These are phyloP conservation scores for Eremomyces bilateralis DNA, from an alignment of 495 filamentous ascomycete genomes.

Conservation along the genomic window DNA sequence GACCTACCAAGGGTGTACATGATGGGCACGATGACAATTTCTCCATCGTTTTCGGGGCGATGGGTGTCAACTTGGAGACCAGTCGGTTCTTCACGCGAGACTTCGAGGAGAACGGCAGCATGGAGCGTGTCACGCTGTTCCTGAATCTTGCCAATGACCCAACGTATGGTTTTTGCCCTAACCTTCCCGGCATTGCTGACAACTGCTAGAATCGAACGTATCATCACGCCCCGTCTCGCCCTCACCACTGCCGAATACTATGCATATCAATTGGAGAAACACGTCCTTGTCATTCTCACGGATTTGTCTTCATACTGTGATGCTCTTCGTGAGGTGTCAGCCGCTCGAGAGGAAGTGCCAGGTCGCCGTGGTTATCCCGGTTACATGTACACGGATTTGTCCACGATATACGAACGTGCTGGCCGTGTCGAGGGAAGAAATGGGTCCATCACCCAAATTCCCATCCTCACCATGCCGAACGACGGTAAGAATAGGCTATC, in stretches of 20 bases:
- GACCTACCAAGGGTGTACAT: conserved; percentile 83
- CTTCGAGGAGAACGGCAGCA: conserved; percentile 97
- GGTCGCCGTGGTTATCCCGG: conserved; percentile 98
- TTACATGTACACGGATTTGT: conserved; percentile 99
- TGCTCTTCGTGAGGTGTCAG: conserved; percentile 92
- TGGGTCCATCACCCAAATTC: conserved; percentile 97
- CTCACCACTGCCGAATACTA: conserved; percentile 99
- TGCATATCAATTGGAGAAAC: conserved; percentile 98
- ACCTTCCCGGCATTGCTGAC: too few relatives aligned
- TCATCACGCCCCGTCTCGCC: conserved; percentile 96
- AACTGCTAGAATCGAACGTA: conserved; percentile 91
- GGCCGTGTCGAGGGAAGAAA: conserved; percentile 95
- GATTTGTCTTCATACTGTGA: conserved; percentile 98
- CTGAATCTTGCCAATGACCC: conserved; percentile 97
- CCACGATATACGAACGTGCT: conserved; percentile 97
- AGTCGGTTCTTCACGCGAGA: conserved; percentile 95
- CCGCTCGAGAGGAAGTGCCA: conserved; percentile 96
- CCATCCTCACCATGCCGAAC: conserved; percentile 98
- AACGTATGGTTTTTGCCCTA: conserved; percentile 70
- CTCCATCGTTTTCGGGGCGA: conserved; percentile 96
- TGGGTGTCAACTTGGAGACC: conserved; percentile 99
- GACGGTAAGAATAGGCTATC: conserved; percentile 34
- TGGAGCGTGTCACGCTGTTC: conserved; percentile 94
- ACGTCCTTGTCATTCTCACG: conserved; percentile 95
- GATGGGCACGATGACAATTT: conserved; percentile 98